Evolutionary conservation across 768 basidiomycete genomes (phyloP).

Genomic region (Psilocybe cubensis): DNA sequence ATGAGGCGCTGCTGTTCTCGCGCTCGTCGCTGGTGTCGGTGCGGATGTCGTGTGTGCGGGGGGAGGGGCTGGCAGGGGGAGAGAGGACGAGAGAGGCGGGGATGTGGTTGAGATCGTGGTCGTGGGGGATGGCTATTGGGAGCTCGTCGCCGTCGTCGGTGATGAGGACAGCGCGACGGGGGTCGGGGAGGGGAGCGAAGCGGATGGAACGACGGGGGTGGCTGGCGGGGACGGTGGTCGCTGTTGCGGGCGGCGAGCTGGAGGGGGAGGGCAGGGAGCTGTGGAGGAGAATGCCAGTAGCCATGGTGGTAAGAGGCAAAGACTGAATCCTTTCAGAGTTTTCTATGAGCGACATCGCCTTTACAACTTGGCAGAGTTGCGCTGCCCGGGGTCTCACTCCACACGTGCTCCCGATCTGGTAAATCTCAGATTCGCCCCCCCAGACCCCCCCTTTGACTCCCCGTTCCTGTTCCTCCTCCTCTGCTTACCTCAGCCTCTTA

Average conservation of each 20-base stretch:
- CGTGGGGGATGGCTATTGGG: conserved; percentile 27
- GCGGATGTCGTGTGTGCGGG: not conserved
- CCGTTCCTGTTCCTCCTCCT: not conserved
- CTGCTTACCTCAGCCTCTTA: not conserved
- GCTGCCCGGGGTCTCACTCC: conserved; percentile 13
- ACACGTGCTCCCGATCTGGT: conserved; percentile 17
- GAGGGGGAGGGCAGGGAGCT: conserved; percentile 12
- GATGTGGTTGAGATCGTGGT: conserved; percentile 24
- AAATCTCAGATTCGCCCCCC: conserved; percentile 8
- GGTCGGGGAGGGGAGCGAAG: conserved; percentile 87
- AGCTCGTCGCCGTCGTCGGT: conserved; percentile 45
- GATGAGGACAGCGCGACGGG: conserved; percentile 53
- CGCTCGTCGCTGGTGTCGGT: not conserved
- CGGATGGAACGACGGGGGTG: conserved; percentile 50
- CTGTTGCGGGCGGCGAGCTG: not conserved
- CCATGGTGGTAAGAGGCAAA: conserved; percentile 11
- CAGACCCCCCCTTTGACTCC: not conserved
- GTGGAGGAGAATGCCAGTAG: conserved; percentile 14
- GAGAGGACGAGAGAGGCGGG: conserved; percentile 19
- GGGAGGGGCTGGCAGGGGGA: conserved; percentile 2
- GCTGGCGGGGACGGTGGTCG: not conserved
- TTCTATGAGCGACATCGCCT: not conserved
- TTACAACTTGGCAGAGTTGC: conserved; percentile 12
- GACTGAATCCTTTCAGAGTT: not conserved
- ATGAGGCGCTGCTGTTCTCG: conserved; percentile 23